Conservation (phyloP, 2,329 filamentous ascomycete species). For the Colletotrichum australisinense region DNA sequence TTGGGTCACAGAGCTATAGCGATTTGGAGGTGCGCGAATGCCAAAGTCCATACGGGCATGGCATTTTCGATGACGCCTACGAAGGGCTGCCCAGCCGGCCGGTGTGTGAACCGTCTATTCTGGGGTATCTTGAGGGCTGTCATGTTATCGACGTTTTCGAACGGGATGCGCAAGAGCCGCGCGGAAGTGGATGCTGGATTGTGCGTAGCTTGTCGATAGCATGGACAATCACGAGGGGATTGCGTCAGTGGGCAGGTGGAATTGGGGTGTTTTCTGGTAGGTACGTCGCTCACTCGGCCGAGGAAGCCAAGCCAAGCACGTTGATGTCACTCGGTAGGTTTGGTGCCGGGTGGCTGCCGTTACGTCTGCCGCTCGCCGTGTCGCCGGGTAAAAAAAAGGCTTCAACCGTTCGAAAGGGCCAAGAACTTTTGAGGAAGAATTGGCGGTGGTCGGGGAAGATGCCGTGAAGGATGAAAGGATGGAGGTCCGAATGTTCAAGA, state of each 20-base stretch:
- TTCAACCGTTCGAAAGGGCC: neutral
- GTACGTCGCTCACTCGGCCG: neutral
- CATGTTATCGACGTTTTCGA: slow-evolving; percentile 22
- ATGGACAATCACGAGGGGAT: neutral
- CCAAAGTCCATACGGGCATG: neutral
- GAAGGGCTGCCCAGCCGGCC: slow-evolving; percentile 22
- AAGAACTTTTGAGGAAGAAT: neutral
- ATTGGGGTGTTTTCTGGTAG: neutral
- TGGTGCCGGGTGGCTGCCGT: slow-evolving; percentile 20
- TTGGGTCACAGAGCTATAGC: neutral
- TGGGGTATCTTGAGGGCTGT: neutral
- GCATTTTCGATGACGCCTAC: slow-evolving; percentile 26
- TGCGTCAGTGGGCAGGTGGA: slow-evolving; percentile 21
- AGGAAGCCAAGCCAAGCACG: slow-evolving; percentile 20
- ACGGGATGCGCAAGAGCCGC: slow-evolving; percentile 14
- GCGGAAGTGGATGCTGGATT: slow-evolving; percentile 4
- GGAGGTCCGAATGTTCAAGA: neutral
- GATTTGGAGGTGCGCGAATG: neutral
- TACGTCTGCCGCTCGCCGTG: slow-evolving; percentile 8
- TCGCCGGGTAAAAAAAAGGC: neutral
- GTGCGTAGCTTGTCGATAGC: neutral
- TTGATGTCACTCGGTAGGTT: slow-evolving; percentile 28
- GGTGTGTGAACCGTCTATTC: neutral
- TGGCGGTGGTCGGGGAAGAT: slow-evolving; percentile 9
- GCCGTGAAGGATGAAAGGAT: neutral